phyloP scores from a whole-genome alignment of 2,329 filamentous ascomycete species.

The Pseudogymnoascus sp. region DNA sequence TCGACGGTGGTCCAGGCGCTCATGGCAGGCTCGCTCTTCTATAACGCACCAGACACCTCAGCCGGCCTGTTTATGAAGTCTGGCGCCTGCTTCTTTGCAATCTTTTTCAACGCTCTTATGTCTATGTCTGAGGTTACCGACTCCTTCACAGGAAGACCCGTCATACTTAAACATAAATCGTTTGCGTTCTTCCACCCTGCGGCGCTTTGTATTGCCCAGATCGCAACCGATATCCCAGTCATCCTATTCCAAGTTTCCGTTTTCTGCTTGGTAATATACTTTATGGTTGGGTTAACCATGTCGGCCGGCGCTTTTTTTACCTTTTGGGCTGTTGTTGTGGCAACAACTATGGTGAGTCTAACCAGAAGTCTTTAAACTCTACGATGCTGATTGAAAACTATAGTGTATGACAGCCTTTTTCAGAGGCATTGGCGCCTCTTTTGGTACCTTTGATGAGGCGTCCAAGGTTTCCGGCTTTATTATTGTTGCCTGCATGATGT shows the following conservation, averaged over 20 bases:
- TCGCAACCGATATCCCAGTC: constrained; percentile 46
- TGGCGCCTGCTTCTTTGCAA: constrained; percentile 55
- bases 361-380: neutral
- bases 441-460: constrained; percentile 48
- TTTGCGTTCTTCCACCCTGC: constrained; percentile 51
- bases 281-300: constrained; percentile 49
- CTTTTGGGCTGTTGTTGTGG: constrained; percentile 46
- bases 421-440: constrained; percentile 45
- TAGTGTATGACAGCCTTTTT: constrained; percentile 53
- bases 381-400: neutral
- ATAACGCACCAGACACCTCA: constrained; percentile 49
- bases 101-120: constrained; percentile 53
- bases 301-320: constrained; percentile 51
- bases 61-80: constrained; percentile 55
- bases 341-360: constrained; percentile 31
- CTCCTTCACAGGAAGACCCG: constrained; percentile 50
- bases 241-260: constrained; percentile 47
- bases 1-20: constrained; percentile 50
- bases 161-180: constrained; percentile 48
- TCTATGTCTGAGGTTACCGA: constrained; percentile 59
- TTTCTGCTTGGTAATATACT: constrained; percentile 54
- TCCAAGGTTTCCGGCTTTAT: constrained; percentile 46
- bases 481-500: constrained; percentile 47
- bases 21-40: constrained; percentile 59
- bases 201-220: constrained; percentile 49